These are phyloP conservation scores for Cynara cardunculus DNA, from an alignment of 129 eudicot genomes.

Conservation along the genomic window DNA sequence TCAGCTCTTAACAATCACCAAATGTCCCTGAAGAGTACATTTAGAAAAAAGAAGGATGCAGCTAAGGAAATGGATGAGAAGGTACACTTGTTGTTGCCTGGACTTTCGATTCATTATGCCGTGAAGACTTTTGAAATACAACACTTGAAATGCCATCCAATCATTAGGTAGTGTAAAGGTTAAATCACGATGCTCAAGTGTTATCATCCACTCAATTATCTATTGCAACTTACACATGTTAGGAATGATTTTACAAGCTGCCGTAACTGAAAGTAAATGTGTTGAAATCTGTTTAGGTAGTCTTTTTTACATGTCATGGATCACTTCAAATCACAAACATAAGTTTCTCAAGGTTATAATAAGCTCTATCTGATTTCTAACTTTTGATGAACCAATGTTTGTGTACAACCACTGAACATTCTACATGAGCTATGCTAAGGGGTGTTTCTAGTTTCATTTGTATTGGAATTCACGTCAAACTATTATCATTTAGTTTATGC, in stretches of 20 bases:
- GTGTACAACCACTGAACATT: no score
- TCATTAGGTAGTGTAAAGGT: not conserved
- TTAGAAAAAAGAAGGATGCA: conserved; percentile 58
- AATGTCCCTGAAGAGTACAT: conserved; percentile 46
- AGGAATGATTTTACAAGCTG: not conserved
- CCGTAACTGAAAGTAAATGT: not conserved
- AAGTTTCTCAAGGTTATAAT: not conserved
- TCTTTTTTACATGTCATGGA: not conserved
- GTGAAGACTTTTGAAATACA: not conserved
- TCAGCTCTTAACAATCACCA: conserved; percentile 70
- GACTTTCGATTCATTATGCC: not conserved
- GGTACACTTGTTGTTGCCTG: conserved; percentile 34
- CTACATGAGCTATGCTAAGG: not conserved
- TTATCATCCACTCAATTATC: not conserved
- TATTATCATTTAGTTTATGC: not conserved
- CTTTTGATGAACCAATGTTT: not conserved
- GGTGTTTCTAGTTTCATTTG: not conserved
- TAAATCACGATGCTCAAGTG: not conserved
- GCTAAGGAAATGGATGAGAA: conserved; percentile 69
- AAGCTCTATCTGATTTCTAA: not conserved
- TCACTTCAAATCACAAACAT: not conserved
- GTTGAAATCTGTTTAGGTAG: not conserved
- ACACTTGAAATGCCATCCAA: not conserved
- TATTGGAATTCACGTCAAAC: not conserved
- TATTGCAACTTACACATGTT: not conserved